These are phyloP conservation scores for Lophiotrema nucula DNA, from an alignment of 495 filamentous ascomycete genomes.

Conservation along the genomic window DNA sequence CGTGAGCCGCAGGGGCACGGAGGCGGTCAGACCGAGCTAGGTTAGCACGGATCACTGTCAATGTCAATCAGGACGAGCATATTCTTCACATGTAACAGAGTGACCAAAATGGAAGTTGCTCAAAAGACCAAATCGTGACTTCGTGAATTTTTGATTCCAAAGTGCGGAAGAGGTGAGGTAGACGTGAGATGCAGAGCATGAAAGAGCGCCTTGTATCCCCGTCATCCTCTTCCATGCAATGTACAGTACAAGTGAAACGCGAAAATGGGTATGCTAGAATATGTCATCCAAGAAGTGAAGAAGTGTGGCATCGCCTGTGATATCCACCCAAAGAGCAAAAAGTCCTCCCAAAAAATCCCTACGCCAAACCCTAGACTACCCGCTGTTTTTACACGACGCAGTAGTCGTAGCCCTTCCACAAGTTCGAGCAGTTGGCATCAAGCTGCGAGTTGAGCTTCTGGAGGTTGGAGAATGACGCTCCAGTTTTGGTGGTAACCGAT, in stretches of 20 bases:
- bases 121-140: too few relatives aligned
- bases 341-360: background rate
- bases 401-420: constrained; percentile 42
- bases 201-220: too few relatives aligned
- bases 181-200: too few relatives aligned
- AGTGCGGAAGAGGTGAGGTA: too few relatives aligned
- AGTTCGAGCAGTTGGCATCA: constrained; percentile 38
- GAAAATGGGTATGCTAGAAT: background rate
- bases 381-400: constrained; percentile 25
- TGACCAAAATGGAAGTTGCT: too few relatives aligned
- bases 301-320: background rate
- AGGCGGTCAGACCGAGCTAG: too few relatives aligned
- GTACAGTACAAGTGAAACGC: background rate
- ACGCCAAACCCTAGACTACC: background rate
- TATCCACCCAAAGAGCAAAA: too few relatives aligned
- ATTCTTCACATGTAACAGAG: too few relatives aligned
- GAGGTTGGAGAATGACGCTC: constrained; percentile 7
- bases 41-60: too few relatives aligned
- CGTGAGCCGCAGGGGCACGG: too few relatives aligned
- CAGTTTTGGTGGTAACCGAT: background rate
- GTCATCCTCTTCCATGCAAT: background rate
- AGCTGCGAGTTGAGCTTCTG: constrained; percentile 17
- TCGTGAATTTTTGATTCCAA: too few relatives aligned
- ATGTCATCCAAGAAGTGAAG: background rate
- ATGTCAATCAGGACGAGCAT: too few relatives aligned